These are phyloP conservation scores for Pelargonium citronellum DNA, from an alignment of 441 rosid genomes.

Conservation along the genomic window DNA sequence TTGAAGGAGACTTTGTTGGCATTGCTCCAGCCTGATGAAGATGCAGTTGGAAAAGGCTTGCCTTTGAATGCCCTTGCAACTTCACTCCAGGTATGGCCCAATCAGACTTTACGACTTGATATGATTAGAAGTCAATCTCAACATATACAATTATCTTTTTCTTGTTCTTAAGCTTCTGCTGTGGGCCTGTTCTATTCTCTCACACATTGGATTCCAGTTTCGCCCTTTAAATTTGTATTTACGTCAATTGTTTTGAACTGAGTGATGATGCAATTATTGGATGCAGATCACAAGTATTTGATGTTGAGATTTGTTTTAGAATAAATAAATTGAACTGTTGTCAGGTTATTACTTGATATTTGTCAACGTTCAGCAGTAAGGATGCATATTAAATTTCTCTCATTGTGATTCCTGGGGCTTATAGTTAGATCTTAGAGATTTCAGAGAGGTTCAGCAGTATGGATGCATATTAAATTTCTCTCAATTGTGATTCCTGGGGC, in stretches of 20 bases:
- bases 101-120: not conserved
- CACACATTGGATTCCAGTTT: not conserved
- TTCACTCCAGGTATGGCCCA: conserved; percentile 65
- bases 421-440: too few species aligned
- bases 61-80: conserved; percentile 69
- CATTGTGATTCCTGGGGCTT: too few species aligned
- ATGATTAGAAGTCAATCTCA: not conserved
- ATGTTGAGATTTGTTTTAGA: too few species aligned
- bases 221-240: not conserved
- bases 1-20: conserved; percentile 80
- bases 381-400: too few species aligned
- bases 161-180: not conserved
- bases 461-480: too few species aligned
- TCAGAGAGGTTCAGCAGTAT: too few species aligned
- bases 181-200: not conserved
- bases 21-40: conserved; percentile 62
- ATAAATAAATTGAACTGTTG: too few species aligned
- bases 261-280: too few species aligned
- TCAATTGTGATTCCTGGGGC: too few species aligned
- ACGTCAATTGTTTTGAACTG: not conserved
- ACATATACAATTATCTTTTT: not conserved
- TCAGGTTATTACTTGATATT: too few species aligned
- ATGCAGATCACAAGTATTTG: too few species aligned
- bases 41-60: conserved; percentile 46
- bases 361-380: too few species aligned